A percentile compares a stretch with the other conserved stretches of the same genome.
Evolutionary conservation across 768 basidiomycete genomes (phyloP).

Genomic region (Boletus rufocinnamomeus): DNA sequence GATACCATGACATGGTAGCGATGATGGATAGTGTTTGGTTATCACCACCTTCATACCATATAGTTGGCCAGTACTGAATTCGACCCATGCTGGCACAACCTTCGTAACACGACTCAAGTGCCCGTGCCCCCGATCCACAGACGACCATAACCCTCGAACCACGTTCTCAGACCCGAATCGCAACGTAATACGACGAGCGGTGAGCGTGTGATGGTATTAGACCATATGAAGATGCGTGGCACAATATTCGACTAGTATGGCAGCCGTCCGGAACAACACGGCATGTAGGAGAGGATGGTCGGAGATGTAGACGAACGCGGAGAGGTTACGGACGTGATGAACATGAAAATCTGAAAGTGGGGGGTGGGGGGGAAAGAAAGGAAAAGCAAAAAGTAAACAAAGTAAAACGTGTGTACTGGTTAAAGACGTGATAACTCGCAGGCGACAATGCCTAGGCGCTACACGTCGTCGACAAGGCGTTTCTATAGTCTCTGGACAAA

Average conservation of each 20-base stretch:
- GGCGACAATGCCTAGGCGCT: background rate
- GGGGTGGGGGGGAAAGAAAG: background rate
- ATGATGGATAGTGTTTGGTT: no score
- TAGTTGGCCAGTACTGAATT: no score
- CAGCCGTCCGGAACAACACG: background rate
- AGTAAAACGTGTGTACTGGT: background rate
- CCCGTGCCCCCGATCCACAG: no score
- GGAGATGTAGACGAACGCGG: background rate
- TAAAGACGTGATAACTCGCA: conserved; percentile 16
- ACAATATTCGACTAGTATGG: conserved; percentile 6
- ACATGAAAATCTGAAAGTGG: background rate
- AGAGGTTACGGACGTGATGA: background rate
- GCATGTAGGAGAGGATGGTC: background rate
- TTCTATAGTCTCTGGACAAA: conserved; percentile 23
- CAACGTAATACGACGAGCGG: conserved; percentile 9
- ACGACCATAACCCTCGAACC: no score
- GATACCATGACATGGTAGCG: no score
- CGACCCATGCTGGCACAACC: no score
- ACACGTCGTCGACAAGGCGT: conserved; percentile 1
- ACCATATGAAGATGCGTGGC: conserved; percentile 5
- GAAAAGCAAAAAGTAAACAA: background rate
- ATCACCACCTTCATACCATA: no score
- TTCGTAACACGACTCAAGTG: no score
- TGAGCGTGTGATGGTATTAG: conserved; percentile 23
- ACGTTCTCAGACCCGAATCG: background rate